Base-by-base conservation (phyloP, 1,284 basidiomycete species). In the Papiliotrema flavescens region DNA sequence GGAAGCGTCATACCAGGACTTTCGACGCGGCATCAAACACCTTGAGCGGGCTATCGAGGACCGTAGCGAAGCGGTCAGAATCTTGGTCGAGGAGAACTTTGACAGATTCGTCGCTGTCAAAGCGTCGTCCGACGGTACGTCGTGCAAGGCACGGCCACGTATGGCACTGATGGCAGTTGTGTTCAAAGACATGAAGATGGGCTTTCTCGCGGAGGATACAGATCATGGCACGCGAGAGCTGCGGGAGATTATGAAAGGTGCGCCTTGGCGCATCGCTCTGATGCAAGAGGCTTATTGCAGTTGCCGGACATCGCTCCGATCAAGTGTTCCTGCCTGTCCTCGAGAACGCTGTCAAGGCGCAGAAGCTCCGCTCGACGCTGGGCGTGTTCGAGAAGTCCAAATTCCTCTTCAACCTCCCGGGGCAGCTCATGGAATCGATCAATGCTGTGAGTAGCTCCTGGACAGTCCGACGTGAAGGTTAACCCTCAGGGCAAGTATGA, bases 41-140 rank as follows among this genome's bases (percentile, higher is more conserved):
- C 80, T 94, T 6, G 83, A 85, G 56, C 77, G 83, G 20, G 87
- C 89, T 17, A 85, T 96, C 58, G 93, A 96, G 67, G 83, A 86
- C 3, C 84, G 94, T 34, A 93, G 90, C 1, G 91, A 95, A 66
- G 95, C 94, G 23, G 87, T 98, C 57, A 83, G 93, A 49, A 85
- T 96, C 23, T 81, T 99, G 41, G 96, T 99, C 22, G 92, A 98
- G 75, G 91, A 97, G 67, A 97, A 98, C 76, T 98, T 98, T 78
- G 94, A 98, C 78, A 82, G 92, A 23, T 98, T 98, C 69, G 95
- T 98, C 13, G 89, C 91, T 3, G 95, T 99, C 58, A 99, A 99
- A 70, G 90, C 91, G 15, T 90, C 90, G 13, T 95, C 90, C 11
- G 95, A 97, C 77, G 90, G 93, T 91, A 70, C 61, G 82, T 69